Conservation (phyloP, 345 rosid genomes). For the Moringa oleifera region DNA sequence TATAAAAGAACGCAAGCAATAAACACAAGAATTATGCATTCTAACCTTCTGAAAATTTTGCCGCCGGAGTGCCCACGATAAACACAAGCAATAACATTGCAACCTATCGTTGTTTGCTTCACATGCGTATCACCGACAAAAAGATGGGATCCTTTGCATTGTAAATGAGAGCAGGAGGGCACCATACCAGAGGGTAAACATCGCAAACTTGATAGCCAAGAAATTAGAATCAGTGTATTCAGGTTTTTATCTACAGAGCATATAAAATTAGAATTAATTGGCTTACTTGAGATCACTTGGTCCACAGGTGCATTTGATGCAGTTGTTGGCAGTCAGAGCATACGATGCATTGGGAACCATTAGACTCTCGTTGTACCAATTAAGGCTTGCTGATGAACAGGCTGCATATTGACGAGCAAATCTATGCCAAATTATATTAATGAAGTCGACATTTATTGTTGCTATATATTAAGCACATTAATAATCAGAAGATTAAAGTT, state of each 20-base stretch:
- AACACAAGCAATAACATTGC: constrained; percentile 18
- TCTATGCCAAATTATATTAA: too few species aligned
- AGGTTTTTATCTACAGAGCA: too few species aligned
- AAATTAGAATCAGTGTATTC: neutral
- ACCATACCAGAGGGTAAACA: constrained; percentile 15
- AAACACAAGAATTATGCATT: too few species aligned
- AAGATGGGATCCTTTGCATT: constrained; percentile 22
- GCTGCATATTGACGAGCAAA: too few species aligned
- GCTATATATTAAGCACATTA: too few species aligned
- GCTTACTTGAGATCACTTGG: constrained; percentile 14
- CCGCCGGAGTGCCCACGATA: constrained; percentile 22
- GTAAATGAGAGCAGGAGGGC: constrained; percentile 12
- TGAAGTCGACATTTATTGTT: too few species aligned
- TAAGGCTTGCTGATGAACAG: constrained; percentile 20
- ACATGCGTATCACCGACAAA: constrained; percentile 11
- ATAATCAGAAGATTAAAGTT: too few species aligned
- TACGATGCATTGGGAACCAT: constrained; percentile 23
- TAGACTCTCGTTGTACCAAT: constrained; percentile 18
- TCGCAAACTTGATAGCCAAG: constrained; percentile 13
- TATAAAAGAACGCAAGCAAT: too few species aligned
- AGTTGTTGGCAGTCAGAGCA: constrained; percentile 20
- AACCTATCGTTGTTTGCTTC: constrained; percentile 4
- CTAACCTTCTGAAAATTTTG: constrained; percentile 25
- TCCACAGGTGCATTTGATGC: constrained; percentile 26
- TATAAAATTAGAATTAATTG: neutral